These are phyloP conservation scores for Teunomyces cretensis DNA, from an alignment of 805 yeast genomes.

Conservation along the genomic window DNA sequence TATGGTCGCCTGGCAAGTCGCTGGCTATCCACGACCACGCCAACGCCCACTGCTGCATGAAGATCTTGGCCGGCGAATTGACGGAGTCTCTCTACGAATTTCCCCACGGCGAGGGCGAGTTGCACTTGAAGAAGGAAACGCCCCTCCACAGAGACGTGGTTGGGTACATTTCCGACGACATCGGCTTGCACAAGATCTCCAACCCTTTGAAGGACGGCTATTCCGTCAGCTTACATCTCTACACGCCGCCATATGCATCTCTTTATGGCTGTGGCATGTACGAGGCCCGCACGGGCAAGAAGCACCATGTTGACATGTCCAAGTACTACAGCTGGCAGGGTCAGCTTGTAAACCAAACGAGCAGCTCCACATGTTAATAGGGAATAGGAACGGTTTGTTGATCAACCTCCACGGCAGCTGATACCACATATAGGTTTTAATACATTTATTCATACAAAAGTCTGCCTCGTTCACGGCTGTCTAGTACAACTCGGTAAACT, in stretches of 20 bases:
- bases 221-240: conserved; percentile 67
- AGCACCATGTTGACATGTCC: conserved; percentile 57
- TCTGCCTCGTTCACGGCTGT: too few relatives aligned
- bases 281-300: conserved; percentile 49
- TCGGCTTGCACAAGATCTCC: conserved; percentile 65
- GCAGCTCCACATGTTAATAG: conserved; percentile 10
- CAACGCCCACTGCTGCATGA: conserved; percentile 74
- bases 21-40: conserved; percentile 76
- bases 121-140: conserved; percentile 26
- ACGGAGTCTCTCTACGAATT: conserved; percentile 56
- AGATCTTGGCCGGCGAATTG: conserved; percentile 59
- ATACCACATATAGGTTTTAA: too few relatives aligned
- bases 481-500: conserved; percentile 51
- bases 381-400: not conserved
- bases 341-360: conserved; percentile 22
- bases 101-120: conserved; percentile 37
- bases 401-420: not conserved
- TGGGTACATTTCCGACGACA: conserved; percentile 62
- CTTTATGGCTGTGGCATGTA: conserved; percentile 53
- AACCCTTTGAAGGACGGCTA: conserved; percentile 43
- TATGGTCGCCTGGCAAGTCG: conserved; percentile 68
- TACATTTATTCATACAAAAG: not conserved
- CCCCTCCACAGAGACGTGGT: conserved; percentile 43
- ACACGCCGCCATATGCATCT: conserved; percentile 76
- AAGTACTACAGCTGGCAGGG: conserved; percentile 66